Evolutionary conservation across 2,329 filamentous ascomycete genomes (phyloP).

Genomic region (Pezicula neosporulosa): DNA sequence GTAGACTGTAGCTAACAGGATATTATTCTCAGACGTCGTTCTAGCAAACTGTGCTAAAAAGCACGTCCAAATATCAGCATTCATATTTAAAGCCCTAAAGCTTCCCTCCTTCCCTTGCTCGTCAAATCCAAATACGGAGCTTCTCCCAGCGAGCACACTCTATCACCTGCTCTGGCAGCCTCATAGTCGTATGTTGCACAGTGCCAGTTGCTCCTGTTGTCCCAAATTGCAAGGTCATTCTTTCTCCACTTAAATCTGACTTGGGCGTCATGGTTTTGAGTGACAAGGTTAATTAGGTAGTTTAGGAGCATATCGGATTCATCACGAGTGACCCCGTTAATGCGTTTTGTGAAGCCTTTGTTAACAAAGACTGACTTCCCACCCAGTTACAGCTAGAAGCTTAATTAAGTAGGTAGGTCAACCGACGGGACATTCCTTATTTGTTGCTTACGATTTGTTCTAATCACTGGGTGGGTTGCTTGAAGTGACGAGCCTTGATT

Average conservation of each 20-base stretch:
- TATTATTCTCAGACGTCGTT: too few species aligned
- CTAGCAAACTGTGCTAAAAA: too few species aligned
- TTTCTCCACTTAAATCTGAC: conserved; percentile 51
- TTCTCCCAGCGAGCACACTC: conserved; percentile 45
- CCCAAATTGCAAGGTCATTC: conserved; percentile 61
- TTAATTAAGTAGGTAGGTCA: conserved; percentile 34
- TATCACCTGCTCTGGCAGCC: conserved; percentile 40
- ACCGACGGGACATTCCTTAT: conserved; percentile 27
- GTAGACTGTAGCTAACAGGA: too few species aligned
- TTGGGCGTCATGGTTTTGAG: conserved; percentile 54
- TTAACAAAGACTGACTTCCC: conserved; percentile 36
- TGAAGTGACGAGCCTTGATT: conserved; percentile 50
- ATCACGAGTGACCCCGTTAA: conserved; percentile 51
- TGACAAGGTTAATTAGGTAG: conserved; percentile 37
- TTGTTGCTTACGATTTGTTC: conserved; percentile 49
- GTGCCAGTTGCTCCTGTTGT: conserved; percentile 52
- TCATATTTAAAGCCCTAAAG: conserved; percentile 67
- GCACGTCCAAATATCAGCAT: conserved; percentile 24
- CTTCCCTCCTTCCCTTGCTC: conserved; percentile 64
- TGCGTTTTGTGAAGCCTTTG: conserved; percentile 48
- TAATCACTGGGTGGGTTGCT: conserved; percentile 44
- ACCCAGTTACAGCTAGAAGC: conserved; percentile 40
- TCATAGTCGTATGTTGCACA: conserved; percentile 61
- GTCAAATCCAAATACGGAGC: conserved; percentile 50
- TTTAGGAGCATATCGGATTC: conserved; percentile 42